phyloP scores from a whole-genome alignment of 2,329 filamentous ascomycete genomes.

The Hymenoscyphus albidus region DNA sequence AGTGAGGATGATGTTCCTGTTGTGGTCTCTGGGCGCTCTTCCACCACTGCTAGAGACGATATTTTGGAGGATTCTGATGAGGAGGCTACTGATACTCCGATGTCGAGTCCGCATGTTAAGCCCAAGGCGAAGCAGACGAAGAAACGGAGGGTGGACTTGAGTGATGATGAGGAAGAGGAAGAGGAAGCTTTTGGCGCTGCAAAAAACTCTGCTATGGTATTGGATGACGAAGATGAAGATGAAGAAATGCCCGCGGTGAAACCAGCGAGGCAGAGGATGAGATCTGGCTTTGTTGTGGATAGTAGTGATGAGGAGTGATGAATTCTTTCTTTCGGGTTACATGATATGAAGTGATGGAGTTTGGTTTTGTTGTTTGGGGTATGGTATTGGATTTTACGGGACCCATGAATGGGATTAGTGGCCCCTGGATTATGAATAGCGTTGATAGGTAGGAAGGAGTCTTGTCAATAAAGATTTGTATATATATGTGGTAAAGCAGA shows the following conservation, averaged over 20 bases:
- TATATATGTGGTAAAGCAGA: no score
- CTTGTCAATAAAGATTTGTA: neutral
- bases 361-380: neutral
- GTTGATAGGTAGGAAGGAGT: neutral
- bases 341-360: neutral
- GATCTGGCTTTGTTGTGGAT: slow-evolving; percentile 54
- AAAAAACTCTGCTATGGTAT: slow-evolving; percentile 14
- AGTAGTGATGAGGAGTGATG: slow-evolving; percentile 49
- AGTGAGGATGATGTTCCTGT: slow-evolving; percentile 32
- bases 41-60: slow-evolving; percentile 24
- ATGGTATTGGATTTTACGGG: neutral
- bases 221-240: slow-evolving; percentile 40
- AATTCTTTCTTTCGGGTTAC: neutral
- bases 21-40: slow-evolving; percentile 27
- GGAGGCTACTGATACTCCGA: slow-evolving; percentile 37
- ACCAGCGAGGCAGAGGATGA: slow-evolving; percentile 37
- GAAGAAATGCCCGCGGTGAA: slow-evolving; percentile 38
- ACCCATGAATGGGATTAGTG: no score
- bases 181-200: slow-evolving; percentile 26
- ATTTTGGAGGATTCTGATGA: slow-evolving; percentile 34
- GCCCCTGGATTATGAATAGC: neutral
- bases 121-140: slow-evolving; percentile 36
- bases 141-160: slow-evolving; percentile 39
- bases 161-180: slow-evolving; percentile 32
- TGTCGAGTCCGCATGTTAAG: slow-evolving; percentile 38